phyloP scores from a whole-genome alignment of 805 yeast genomes.

The Pichia nanzhaoensis region DNA sequence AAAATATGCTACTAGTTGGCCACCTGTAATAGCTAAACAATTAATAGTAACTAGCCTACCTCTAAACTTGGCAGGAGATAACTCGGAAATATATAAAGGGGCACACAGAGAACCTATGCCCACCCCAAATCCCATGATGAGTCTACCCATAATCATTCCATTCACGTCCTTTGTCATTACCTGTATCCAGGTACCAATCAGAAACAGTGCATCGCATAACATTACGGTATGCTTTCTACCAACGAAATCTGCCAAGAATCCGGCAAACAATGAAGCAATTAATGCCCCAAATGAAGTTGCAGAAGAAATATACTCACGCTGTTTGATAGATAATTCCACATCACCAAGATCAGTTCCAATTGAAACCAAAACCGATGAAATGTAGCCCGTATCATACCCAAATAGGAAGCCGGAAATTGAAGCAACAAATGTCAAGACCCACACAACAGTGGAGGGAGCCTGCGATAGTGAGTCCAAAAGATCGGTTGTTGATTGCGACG shows the following conservation, averaged over 20 bases:
- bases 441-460: slow-evolving; percentile 1
- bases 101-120: slow-evolving; percentile 50
- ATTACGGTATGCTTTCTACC: slow-evolving; percentile 43
- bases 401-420: slow-evolving; percentile 56
- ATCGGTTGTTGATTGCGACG: slow-evolving; percentile 3
- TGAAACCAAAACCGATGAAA: slow-evolving; percentile 48
- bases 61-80: slow-evolving; percentile 46
- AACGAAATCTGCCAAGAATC: slow-evolving; percentile 40
- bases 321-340: slow-evolving; percentile 57
- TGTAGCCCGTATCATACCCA: slow-evolving; percentile 57
- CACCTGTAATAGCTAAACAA: slow-evolving; percentile 50
- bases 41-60: slow-evolving; percentile 48
- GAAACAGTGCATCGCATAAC: slow-evolving; percentile 41
- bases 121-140: slow-evolving; percentile 48
- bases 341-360: slow-evolving; percentile 45
- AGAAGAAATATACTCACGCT: slow-evolving; percentile 58
- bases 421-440: slow-evolving; percentile 17
- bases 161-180: slow-evolving; percentile 37
- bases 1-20: slow-evolving; percentile 47
- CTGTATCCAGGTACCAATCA: slow-evolving; percentile 44
- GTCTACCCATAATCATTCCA: slow-evolving; percentile 47
- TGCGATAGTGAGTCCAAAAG: background rate
- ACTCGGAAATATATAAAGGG: slow-evolving; percentile 47
- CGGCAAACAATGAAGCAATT: slow-evolving; percentile 43
- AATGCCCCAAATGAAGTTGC: slow-evolving; percentile 54